A percentile compares a stretch with the other conserved stretches of the same genome.
phyloP scores from a whole-genome alignment of 2,329 filamentous ascomycete genomes.

The Apiospora saccharicola region DNA sequence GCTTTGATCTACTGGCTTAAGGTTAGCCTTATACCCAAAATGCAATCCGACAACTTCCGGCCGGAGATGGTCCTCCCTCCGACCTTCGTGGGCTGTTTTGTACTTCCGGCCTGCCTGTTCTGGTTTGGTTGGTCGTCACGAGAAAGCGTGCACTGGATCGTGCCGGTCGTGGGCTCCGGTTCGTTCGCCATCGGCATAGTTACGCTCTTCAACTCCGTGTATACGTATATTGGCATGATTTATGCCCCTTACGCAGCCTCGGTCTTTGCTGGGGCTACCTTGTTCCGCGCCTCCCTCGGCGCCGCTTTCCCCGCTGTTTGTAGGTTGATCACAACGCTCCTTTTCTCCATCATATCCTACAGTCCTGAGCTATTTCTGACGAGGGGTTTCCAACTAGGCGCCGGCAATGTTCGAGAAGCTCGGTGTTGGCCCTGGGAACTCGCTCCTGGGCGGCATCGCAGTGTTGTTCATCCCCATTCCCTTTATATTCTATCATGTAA shows the following conservation, averaged over 20 bases:
- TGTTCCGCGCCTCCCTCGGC: conserved; percentile 34
- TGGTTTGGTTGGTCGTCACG: conserved; percentile 70
- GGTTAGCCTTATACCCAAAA: conserved; percentile 45
- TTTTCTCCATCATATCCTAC: too few relatives aligned
- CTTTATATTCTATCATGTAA: conserved; percentile 32
- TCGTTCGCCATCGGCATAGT: conserved; percentile 47
- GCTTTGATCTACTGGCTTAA: conserved; percentile 11
- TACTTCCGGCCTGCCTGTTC: conserved; percentile 68
- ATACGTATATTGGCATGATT: conserved; percentile 36
- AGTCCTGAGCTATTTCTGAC: too few relatives aligned
- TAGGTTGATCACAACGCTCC: conserved; percentile 26
- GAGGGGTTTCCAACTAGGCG: conserved; percentile 25
- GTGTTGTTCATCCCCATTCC: conserved; percentile 34
- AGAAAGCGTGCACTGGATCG: conserved; percentile 41
- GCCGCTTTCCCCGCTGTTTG: conserved; percentile 36
- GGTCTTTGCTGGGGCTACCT: conserved; percentile 34
- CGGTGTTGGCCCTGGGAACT: conserved; percentile 34
- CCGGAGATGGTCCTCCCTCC: conserved; percentile 22
- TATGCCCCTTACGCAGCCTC: conserved; percentile 34
- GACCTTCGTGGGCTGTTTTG: conserved; percentile 59
- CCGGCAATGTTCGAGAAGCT: conserved; percentile 31
- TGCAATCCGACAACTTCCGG: conserved; percentile 50
- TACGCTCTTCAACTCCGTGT: conserved; percentile 36
- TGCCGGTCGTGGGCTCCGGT: conserved; percentile 56
- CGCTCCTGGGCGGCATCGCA: conserved; percentile 33